These are phyloP conservation scores for Suillus alpinus DNA, from an alignment of 768 basidiomycete genomes.

Conservation along the genomic window DNA sequence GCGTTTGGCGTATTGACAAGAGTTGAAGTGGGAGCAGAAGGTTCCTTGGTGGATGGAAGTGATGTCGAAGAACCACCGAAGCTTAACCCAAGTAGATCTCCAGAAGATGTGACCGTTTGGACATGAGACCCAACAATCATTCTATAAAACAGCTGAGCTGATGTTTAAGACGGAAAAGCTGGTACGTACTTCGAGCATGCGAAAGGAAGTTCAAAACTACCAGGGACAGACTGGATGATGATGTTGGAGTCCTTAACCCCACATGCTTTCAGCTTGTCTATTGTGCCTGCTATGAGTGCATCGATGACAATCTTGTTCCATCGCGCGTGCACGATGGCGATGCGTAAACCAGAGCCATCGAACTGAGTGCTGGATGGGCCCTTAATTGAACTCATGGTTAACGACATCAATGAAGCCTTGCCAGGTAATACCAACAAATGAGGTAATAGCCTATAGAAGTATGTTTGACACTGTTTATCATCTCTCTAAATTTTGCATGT, in stretches of 20 bases:
- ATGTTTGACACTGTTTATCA: conserved; percentile 3
- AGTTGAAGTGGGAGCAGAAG: conserved; percentile 49
- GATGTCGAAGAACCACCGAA: conserved; percentile 38
- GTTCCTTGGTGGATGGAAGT: conserved; percentile 36
- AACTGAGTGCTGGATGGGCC: conserved; percentile 60
- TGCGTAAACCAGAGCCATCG: conserved; percentile 79
- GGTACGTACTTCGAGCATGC: conserved; percentile 73
- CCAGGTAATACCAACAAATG: background rate
- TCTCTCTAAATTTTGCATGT: background rate
- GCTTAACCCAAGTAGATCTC: conserved; percentile 67
- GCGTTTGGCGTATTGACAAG: conserved; percentile 42
- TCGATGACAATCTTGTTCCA: conserved; percentile 93
- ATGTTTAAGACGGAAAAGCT: conserved; percentile 3
- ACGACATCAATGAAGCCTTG: background rate
- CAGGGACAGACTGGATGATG: conserved; percentile 87
- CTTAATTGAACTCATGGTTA: conserved; percentile 58
- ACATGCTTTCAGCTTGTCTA: conserved; percentile 73
- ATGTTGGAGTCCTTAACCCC: conserved; percentile 93
- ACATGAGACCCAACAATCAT: conserved; percentile 86
- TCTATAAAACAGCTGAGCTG: conserved; percentile 39
- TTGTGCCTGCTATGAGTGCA: conserved; percentile 75
- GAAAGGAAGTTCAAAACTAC: conserved; percentile 91
- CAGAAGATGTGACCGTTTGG: conserved; percentile 73
- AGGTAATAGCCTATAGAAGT: no score
- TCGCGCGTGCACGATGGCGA: conserved; percentile 93